phyloP scores from a whole-genome alignment of 768 basidiomycete species.

The Tremella yokohamensis region DNA sequence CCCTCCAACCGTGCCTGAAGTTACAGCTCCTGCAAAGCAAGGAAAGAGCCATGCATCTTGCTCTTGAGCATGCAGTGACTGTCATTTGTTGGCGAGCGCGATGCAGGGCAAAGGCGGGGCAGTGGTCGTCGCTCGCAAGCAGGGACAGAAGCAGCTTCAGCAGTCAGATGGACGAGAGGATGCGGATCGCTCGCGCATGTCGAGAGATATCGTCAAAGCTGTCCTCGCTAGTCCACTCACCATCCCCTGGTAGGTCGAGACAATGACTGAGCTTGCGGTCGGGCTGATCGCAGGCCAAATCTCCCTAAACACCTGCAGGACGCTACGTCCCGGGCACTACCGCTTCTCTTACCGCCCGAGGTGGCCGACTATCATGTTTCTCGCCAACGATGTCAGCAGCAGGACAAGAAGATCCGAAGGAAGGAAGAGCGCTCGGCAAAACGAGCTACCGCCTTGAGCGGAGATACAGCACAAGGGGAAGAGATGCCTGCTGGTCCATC shows the following conservation, averaged over 20 bases:
- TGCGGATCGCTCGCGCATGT: constrained; percentile 18
- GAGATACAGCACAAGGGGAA: neutral
- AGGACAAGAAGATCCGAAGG: constrained; percentile 17
- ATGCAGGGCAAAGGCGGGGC: constrained; percentile 18
- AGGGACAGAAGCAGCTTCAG: neutral
- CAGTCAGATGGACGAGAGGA: neutral
- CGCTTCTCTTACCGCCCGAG: constrained; percentile 23
- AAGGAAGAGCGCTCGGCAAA: constrained; percentile 4
- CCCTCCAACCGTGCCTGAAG: constrained; percentile 10
- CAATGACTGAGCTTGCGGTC: neutral
- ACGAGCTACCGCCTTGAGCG: neutral
- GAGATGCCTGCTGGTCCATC: neutral
- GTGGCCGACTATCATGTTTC: constrained; percentile 41
- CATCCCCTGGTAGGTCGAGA: constrained; percentile 30
- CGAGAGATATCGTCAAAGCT: constrained; percentile 37
- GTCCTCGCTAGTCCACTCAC: constrained; percentile 38
- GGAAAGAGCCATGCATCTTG: no score
- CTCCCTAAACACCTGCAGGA: constrained; percentile 38
- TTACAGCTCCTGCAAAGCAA: no score
- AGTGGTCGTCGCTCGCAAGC: neutral
- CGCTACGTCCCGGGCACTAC: constrained; percentile 28
- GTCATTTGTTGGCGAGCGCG: no score
- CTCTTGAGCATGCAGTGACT: no score
- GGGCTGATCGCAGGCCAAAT: constrained; percentile 30
- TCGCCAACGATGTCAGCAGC: constrained; percentile 34